These are phyloP conservation scores for Pharnaceum exiguum DNA, from an alignment of 148 eudicot species.

Conservation along the genomic window DNA sequence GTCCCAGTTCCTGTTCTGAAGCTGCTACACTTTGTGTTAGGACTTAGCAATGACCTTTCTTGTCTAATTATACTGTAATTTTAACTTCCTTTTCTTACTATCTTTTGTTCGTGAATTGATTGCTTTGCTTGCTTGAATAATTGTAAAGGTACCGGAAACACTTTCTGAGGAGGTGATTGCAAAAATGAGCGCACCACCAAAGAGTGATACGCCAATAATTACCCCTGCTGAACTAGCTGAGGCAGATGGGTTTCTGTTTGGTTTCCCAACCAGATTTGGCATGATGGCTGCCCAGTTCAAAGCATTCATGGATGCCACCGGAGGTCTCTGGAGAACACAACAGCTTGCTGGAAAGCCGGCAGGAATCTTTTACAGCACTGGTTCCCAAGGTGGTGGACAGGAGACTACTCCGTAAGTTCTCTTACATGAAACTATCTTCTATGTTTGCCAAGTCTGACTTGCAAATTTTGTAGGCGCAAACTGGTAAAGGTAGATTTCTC, in stretches of 20 bases:
- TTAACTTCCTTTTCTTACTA: too few species aligned
- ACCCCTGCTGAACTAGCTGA: slow-evolving; percentile 49
- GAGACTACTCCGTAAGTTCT: slow-evolving; percentile 70
- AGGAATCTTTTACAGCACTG: slow-evolving; percentile 66
- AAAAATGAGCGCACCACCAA: slow-evolving; percentile 67
- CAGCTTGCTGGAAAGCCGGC: slow-evolving; percentile 76
- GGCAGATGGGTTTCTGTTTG: slow-evolving; percentile 72
- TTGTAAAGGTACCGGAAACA: slow-evolving; percentile 61
- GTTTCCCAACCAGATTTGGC: slow-evolving; percentile 77
- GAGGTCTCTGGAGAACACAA: slow-evolving; percentile 66
- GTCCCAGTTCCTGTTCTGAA: too few species aligned
- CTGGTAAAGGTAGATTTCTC: too few species aligned
- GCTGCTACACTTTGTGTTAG: too few species aligned
- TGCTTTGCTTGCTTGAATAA: too few species aligned
- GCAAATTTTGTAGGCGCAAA: too few species aligned
- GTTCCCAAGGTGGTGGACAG: slow-evolving; percentile 85
- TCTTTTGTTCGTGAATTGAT: too few species aligned
- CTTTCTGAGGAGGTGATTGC: slow-evolving; percentile 50
- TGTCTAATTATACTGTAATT: too few species aligned
- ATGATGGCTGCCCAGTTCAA: slow-evolving; percentile 87
- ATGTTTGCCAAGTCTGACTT: background rate
- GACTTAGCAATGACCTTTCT: too few species aligned
- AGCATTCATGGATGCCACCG: slow-evolving; percentile 71
- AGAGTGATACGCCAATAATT: slow-evolving; percentile 56
- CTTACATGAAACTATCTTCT: background rate